Evolutionary conservation across 805 yeast species (phyloP).

Genomic region (Yarrowia divulgata): DNA sequence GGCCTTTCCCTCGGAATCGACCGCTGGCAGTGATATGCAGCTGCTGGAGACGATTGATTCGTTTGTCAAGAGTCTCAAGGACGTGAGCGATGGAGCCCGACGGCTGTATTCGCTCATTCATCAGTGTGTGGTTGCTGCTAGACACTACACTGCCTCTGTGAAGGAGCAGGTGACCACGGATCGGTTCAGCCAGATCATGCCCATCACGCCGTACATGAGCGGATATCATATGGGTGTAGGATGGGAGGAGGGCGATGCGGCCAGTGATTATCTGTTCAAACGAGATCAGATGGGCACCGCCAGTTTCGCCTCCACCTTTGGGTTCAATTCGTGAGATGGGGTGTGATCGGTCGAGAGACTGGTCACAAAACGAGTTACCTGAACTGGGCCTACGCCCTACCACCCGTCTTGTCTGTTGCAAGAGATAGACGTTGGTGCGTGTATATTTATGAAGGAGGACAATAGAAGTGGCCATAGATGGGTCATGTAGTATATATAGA

Average conservation of each 20-base stretch:
- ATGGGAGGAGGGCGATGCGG: conserved; percentile 16
- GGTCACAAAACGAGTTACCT: neutral
- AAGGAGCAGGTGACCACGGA: conserved; percentile 14
- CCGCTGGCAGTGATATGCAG: conserved; percentile 7
- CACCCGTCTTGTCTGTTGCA: neutral
- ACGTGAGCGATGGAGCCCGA: conserved; percentile 14
- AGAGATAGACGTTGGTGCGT: neutral
- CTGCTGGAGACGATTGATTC: conserved; percentile 14
- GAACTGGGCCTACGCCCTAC: no score
- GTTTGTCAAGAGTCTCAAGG: conserved; percentile 8
- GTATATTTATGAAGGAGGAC: conserved; percentile 19
- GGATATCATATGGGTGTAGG: conserved; percentile 23
- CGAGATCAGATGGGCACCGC: conserved; percentile 25
- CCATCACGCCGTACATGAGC: conserved; percentile 32
- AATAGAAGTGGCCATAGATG: conserved; percentile 10
- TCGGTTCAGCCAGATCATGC: conserved; percentile 16
- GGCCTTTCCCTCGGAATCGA: conserved; percentile 17
- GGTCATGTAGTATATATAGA: conserved; percentile 14
- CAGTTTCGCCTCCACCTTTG: conserved; percentile 9
- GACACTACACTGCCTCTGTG: conserved; percentile 10
- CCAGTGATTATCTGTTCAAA: conserved; percentile 13
- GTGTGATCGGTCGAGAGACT: neutral
- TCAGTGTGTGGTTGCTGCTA: conserved; percentile 27
- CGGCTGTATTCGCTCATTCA: conserved; percentile 23
- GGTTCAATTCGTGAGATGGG: conserved; percentile 9